Percentiles rank a stretch among this genome's conserved stretches.
phyloP scores from a whole-genome alignment of 1,284 basidiomycete species.

The Heterobasidion irregulare region DNA sequence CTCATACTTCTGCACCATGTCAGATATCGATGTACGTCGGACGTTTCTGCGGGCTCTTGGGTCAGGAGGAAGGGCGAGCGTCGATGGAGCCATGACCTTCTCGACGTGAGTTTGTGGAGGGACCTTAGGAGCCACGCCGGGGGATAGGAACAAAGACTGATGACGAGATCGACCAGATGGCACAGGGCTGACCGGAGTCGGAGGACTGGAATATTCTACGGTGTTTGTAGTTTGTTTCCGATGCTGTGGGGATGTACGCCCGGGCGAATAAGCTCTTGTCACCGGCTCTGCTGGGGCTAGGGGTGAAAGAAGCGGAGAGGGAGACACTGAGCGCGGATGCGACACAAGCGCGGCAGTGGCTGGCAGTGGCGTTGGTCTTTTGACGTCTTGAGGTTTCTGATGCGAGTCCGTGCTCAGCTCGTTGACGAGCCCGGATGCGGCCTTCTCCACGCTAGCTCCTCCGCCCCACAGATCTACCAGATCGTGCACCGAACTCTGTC shows the following conservation, averaged over 20 bases:
- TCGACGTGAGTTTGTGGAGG: slow-evolving; percentile 23
- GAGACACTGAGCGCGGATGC: slow-evolving; percentile 16
- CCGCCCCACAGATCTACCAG: slow-evolving; percentile 71
- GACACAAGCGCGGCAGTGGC: neutral
- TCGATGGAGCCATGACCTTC: slow-evolving; percentile 27
- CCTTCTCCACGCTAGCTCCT: slow-evolving; percentile 20
- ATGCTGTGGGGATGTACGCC: slow-evolving; percentile 17
- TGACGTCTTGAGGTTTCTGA: slow-evolving; percentile 6
- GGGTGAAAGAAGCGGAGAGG: slow-evolving; percentile 19
- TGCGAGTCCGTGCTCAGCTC: neutral
- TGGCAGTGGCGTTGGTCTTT: slow-evolving; percentile 3
- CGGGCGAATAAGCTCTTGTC: slow-evolving; percentile 9
- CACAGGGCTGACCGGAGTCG: slow-evolving; percentile 10
- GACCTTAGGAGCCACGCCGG: slow-evolving; percentile 29
- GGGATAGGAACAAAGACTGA: slow-evolving; percentile 63
- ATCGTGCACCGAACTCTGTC: slow-evolving; percentile 75
- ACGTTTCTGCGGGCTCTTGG: slow-evolving; percentile 22
- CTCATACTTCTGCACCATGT: slow-evolving; percentile 76
- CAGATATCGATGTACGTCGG: slow-evolving; percentile 69
- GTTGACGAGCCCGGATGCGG: neutral
- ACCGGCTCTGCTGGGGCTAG: slow-evolving; percentile 11
- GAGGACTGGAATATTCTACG: slow-evolving; percentile 5
- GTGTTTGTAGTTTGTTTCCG: slow-evolving; percentile 10
- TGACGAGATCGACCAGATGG: slow-evolving; percentile 37
- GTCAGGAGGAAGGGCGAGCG: slow-evolving; percentile 16